Conservation (phyloP, 1,139 yeast genomes). For the Candida pseudoviswanathii region DNA sequence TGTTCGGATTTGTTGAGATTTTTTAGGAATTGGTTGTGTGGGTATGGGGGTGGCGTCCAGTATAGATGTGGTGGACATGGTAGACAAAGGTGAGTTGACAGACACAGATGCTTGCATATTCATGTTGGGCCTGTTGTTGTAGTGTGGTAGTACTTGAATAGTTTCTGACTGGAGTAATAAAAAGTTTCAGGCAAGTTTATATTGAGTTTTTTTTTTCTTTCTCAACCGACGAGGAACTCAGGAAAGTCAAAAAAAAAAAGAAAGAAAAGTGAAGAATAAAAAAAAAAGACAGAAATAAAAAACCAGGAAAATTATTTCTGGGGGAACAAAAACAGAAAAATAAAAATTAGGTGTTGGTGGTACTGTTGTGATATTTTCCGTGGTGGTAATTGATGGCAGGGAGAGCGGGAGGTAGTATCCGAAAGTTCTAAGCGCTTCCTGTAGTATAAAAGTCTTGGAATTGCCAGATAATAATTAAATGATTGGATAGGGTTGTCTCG, state of each 20-base stretch:
- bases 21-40: conserved; percentile 79
- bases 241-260: not conserved
- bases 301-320: not conserved
- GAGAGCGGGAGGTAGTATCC: no score
- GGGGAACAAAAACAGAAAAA: not conserved
- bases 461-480: not conserved
- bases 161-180: not conserved
- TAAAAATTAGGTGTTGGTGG: not conserved
- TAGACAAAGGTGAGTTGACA: conserved; percentile 10
- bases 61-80: conserved; percentile 7
- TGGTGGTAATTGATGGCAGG: no score
- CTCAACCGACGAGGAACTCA: conserved; percentile 2
- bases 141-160: not conserved
- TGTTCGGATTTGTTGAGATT: conserved; percentile 78
- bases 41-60: conserved; percentile 9
- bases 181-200: not conserved
- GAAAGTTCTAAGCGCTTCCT: not conserved
- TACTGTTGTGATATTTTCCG: not conserved
- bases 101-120: conserved; percentile 14
- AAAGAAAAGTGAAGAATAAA: not conserved
- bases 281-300: not conserved
- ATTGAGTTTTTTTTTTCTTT: not conserved
- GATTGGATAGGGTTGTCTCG: not conserved
- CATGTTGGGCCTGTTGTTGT: conserved; percentile 2
- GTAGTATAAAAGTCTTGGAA: not conserved